A percentile compares a stretch with the other conserved stretches of the same genome.
Conservation (phyloP, 2,329 filamentous ascomycete species). For the Cryphonectria carpinicola region DNA sequence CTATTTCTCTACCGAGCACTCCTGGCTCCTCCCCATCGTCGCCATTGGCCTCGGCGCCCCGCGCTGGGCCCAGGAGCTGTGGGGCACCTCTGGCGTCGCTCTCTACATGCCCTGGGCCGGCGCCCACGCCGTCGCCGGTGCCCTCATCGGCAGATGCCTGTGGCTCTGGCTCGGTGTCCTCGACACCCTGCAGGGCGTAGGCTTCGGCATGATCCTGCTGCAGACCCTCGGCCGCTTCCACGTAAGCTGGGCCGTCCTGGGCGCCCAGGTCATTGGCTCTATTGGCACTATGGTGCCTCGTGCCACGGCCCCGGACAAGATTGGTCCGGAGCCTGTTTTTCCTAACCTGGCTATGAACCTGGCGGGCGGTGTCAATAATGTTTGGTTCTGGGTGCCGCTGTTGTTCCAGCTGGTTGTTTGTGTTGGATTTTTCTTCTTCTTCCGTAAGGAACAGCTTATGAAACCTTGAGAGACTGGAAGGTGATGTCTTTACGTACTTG, state of each 20-base stretch:
- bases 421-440: slow-evolving; percentile 57
- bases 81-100: slow-evolving; percentile 63
- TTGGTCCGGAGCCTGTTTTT: slow-evolving; percentile 63
- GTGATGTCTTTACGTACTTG: neutral
- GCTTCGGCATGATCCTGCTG: slow-evolving; percentile 67
- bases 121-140: slow-evolving; percentile 50
- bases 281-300: slow-evolving; percentile 64
- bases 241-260: slow-evolving; percentile 62
- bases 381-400: slow-evolving; percentile 65
- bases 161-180: slow-evolving; percentile 70
- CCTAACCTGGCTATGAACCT: slow-evolving; percentile 58
- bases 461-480: slow-evolving; percentile 45
- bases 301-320: slow-evolving; percentile 60
- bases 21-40: slow-evolving; percentile 68
- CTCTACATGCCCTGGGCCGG: slow-evolving; percentile 61
- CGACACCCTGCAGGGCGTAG: slow-evolving; percentile 64
- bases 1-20: slow-evolving; percentile 58
- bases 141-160: slow-evolving; percentile 56
- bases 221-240: slow-evolving; percentile 66
- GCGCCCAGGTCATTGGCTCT: slow-evolving; percentile 64
- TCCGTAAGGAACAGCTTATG: slow-evolving; percentile 57
- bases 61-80: slow-evolving; percentile 68
- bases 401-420: slow-evolving; percentile 59
- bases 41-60: slow-evolving; percentile 67
- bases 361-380: slow-evolving; percentile 47